Percentiles rank a stretch among this genome's conserved stretches.
These are phyloP conservation scores for Emmonsiellopsis sp. DNA, from an alignment of 2,329 filamentous ascomycete genomes.

Conservation along the genomic window DNA sequence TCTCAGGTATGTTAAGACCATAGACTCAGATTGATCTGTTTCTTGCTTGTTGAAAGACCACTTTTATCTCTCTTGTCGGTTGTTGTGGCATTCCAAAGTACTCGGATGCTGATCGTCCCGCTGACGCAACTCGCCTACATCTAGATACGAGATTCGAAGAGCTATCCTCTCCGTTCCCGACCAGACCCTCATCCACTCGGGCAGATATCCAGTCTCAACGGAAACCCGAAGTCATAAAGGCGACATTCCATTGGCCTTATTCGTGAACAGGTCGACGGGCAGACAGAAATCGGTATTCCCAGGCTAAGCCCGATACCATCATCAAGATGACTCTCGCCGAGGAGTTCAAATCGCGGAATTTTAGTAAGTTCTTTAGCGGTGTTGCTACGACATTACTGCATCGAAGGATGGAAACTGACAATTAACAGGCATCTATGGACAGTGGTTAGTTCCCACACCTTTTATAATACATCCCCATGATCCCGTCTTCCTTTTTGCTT, in stretches of 20 bases:
- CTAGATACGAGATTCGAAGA: background rate
- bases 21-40: too few species aligned
- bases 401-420: slow-evolving; percentile 2
- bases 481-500: background rate
- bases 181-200: background rate
- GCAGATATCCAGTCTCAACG: background rate
- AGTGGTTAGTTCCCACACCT: slow-evolving; percentile 47
- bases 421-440: slow-evolving; percentile 54
- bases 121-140: background rate
- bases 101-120: background rate
- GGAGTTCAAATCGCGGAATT: slow-evolving; percentile 57
- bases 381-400: slow-evolving; percentile 6
- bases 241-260: background rate
- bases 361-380: slow-evolving; percentile 44
- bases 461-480: too few species aligned
- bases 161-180: background rate
- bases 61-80: background rate
- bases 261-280: background rate
- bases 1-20: too few species aligned
- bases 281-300: background rate
- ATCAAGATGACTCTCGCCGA: slow-evolving; percentile 45
- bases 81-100: background rate
- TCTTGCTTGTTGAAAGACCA: too few species aligned
- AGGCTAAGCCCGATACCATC: background rate
- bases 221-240: background rate